These are phyloP conservation scores for Corymbia citriodora DNA, from an alignment of 441 rosid species.

Conservation along the genomic window DNA sequence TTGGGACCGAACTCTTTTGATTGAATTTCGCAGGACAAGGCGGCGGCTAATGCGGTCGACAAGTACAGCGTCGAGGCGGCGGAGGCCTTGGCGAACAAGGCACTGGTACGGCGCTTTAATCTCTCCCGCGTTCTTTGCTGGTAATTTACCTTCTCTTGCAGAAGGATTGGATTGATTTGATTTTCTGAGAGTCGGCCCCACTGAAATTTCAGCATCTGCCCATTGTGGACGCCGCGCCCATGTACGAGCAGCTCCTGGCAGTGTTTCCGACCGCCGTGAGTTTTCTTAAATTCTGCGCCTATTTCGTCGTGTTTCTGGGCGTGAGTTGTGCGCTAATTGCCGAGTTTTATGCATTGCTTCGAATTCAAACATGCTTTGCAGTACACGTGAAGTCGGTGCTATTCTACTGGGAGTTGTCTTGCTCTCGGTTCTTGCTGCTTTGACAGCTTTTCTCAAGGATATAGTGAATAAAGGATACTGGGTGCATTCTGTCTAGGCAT, in stretches of 20 bases:
- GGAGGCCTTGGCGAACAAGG: constrained; percentile 64
- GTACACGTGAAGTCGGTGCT: background rate
- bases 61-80: constrained; percentile 62
- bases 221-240: constrained; percentile 65
- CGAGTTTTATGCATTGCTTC: background rate
- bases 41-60: constrained; percentile 21
- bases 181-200: background rate
- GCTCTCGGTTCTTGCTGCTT: background rate
- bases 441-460: background rate
- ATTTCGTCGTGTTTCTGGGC: background rate
- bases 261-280: constrained; percentile 90
- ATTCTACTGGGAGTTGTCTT: background rate
- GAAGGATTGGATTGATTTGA: background rate
- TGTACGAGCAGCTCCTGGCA: constrained; percentile 78
- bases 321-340: background rate
- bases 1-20: background rate
- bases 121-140: background rate
- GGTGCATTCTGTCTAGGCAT: background rate
- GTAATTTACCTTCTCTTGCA: background rate
- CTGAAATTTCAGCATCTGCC: constrained; percentile 51
- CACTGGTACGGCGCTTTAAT: constrained; percentile 32
- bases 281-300: constrained; percentile 2
- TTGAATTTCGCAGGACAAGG: background rate
- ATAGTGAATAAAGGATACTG: background rate
- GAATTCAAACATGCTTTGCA: background rate